phyloP scores from a whole-genome alignment of 2,329 filamentous ascomycete species.

The Penicillium sp. region DNA sequence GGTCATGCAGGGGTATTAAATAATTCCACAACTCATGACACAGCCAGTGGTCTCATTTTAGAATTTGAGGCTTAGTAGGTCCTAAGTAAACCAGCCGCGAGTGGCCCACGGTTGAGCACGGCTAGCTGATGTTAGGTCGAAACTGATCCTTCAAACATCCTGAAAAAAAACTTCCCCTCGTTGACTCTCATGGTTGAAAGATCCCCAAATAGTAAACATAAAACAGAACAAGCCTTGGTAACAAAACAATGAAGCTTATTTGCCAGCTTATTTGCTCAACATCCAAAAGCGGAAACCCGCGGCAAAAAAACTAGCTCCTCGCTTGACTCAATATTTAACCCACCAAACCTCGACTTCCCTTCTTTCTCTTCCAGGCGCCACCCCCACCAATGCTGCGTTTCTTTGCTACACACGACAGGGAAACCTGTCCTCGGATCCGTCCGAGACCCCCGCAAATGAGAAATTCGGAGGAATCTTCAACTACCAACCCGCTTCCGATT shows the following conservation, averaged over 20 bases:
- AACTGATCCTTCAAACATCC: no score
- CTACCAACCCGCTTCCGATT: constrained; percentile 44
- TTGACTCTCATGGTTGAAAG: no score
- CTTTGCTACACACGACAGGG: constrained; percentile 80
- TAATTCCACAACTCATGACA: neutral
- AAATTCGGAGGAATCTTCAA: constrained; percentile 99
- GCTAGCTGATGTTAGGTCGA: no score
- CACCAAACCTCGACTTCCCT: constrained; percentile 30
- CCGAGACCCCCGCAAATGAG: constrained; percentile 71
- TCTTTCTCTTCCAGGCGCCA: constrained; percentile 64
- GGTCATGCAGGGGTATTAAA: neutral
- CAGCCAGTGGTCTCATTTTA: neutral
- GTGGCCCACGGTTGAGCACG: no score
- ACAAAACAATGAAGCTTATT: no score
- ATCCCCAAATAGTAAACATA: no score
- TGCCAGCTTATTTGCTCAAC: neutral
- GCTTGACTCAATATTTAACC: constrained; percentile 13
- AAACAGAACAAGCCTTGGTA: no score
- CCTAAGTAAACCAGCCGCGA: no score
- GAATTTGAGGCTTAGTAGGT: no score
- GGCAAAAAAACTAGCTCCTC: constrained; percentile 9
- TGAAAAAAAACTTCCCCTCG: no score
- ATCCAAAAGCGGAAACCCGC: neutral
- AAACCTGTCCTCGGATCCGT: constrained; percentile 27
- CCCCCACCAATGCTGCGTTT: constrained; percentile 92